These are phyloP conservation scores for Collybia sordida DNA, from an alignment of 768 basidiomycete genomes.

Conservation along the genomic window DNA sequence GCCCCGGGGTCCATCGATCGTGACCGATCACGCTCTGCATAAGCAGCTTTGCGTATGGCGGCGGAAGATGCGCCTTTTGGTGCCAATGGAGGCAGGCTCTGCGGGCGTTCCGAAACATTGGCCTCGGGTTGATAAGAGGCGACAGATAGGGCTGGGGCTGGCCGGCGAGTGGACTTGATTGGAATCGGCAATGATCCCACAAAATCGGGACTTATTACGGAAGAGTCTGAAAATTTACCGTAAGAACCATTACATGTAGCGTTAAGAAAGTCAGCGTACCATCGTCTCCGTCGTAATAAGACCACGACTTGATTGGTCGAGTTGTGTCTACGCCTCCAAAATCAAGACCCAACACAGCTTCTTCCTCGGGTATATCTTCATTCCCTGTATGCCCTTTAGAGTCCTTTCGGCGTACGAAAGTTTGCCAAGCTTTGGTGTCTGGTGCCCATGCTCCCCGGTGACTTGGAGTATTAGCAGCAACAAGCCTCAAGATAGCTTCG, in stretches of 20 bases:
- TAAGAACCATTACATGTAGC: not conserved
- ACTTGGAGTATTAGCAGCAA: constrained; percentile 70
- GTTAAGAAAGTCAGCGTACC: not conserved
- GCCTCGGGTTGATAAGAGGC: constrained; percentile 60
- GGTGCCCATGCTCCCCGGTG: constrained; percentile 72
- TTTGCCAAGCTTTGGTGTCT: constrained; percentile 62
- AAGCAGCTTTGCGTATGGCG: constrained; percentile 57
- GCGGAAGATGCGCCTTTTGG: constrained; percentile 39
- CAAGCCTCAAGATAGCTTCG: constrained; percentile 55
- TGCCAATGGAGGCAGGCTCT: constrained; percentile 23
- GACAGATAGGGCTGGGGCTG: constrained; percentile 39
- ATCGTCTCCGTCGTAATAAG: constrained; percentile 10
- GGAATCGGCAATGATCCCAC: constrained; percentile 61
- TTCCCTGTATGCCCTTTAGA: constrained; percentile 17
- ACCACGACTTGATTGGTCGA: not conserved
- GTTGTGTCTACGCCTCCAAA: not conserved
- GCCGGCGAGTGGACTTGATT: constrained; percentile 41
- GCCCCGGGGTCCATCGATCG: constrained; percentile 70
- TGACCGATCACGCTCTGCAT: constrained; percentile 66
- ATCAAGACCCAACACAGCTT: constrained; percentile 19
- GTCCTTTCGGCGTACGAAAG: constrained; percentile 46
- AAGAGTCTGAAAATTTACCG: not conserved
- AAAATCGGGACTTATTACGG: not conserved
- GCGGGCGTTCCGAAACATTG: constrained; percentile 36
- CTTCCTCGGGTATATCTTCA: constrained; percentile 28